Percentiles rank a stretch among this genome's conserved stretches.
These are phyloP conservation scores for Phlegmacium glaucopus DNA, from an alignment of 768 basidiomycete species.

Conservation along the genomic window DNA sequence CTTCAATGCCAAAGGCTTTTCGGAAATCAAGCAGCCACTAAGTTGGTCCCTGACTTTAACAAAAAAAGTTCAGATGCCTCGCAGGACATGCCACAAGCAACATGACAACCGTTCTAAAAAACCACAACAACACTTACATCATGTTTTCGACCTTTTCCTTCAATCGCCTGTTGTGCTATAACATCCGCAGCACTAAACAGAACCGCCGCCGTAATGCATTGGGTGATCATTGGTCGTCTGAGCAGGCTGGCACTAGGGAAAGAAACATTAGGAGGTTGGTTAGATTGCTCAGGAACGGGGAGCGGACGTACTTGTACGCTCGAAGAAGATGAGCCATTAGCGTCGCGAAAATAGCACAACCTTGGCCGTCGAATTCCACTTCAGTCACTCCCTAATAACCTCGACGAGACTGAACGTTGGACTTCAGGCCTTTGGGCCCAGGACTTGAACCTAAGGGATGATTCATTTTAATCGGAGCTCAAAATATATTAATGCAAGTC, in stretches of 20 bases:
- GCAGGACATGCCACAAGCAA: background rate
- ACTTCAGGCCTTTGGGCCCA: too few relatives aligned
- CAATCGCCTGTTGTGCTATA: conserved; percentile 84
- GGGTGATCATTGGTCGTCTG: conserved; percentile 58
- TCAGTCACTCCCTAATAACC: too few relatives aligned
- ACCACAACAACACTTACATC: conserved; percentile 50
- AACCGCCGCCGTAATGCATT: conserved; percentile 61
- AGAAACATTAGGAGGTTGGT: background rate
- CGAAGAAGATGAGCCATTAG: conserved; percentile 33
- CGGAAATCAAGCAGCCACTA: background rate
- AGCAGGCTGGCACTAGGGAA: conserved; percentile 52
- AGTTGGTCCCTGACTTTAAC: too few relatives aligned
- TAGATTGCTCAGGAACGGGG: background rate
- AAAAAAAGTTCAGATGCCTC: background rate
- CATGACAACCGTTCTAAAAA: conserved; percentile 1
- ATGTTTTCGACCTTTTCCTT: conserved; percentile 66
- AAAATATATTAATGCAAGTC: too few relatives aligned
- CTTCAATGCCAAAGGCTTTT: too few relatives aligned
- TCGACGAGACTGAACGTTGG: too few relatives aligned
- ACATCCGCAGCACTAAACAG: conserved; percentile 77
- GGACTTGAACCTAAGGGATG: too few relatives aligned
- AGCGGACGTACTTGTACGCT: conserved; percentile 32
- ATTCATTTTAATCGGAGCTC: too few relatives aligned
- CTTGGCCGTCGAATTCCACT: too few relatives aligned
- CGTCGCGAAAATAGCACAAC: too few relatives aligned